A percentile compares a stretch with the other conserved stretches of the same genome.
These are phyloP conservation scores for Fonsecaea multimorphosa DNA, from an alignment of 2,329 filamentous ascomycete species.

Conservation along the genomic window DNA sequence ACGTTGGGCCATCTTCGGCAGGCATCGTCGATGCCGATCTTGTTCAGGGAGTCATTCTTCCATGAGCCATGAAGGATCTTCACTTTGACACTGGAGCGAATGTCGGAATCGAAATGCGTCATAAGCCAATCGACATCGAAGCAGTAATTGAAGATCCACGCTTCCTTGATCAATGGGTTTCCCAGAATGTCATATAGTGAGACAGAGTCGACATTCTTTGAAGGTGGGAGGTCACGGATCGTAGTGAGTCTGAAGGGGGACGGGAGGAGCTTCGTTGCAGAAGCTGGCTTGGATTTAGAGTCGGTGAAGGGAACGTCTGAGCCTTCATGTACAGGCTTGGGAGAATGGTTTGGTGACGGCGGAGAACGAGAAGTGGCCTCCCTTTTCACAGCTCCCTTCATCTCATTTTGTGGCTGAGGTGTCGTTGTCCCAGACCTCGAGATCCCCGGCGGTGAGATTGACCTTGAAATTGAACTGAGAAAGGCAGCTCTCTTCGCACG, in stretches of 20 bases:
- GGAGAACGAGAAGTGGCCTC: not conserved
- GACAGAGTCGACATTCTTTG: conserved; percentile 70
- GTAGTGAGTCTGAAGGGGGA: conserved; percentile 76
- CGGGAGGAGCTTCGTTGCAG: conserved; percentile 43
- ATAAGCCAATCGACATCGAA: conserved; percentile 67
- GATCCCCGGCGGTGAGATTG: conserved; percentile 31
- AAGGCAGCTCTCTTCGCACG: conserved; percentile 29
- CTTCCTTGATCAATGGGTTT: conserved; percentile 72
- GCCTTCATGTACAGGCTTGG: not conserved
- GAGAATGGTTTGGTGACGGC: not conserved
- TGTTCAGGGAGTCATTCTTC: conserved; percentile 69
- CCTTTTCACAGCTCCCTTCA: not conserved
- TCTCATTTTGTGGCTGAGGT: not conserved
- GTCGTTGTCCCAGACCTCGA: conserved; percentile 22
- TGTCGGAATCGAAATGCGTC: conserved; percentile 64
- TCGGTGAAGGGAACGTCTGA: not conserved
- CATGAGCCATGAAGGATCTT: conserved; percentile 69
- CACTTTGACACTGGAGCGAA: conserved; percentile 58
- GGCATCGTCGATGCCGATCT: conserved; percentile 63
- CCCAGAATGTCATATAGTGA: conserved; percentile 71
- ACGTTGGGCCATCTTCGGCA: conserved; percentile 70
- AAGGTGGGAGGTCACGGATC: conserved; percentile 67
- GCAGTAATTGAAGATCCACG: conserved; percentile 64
- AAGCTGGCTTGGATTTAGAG: not conserved
- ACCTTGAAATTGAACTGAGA: conserved; percentile 31